These are phyloP conservation scores for Orychophragmus violaceus DNA, from an alignment of 345 rosid genomes.

Conservation along the genomic window DNA sequence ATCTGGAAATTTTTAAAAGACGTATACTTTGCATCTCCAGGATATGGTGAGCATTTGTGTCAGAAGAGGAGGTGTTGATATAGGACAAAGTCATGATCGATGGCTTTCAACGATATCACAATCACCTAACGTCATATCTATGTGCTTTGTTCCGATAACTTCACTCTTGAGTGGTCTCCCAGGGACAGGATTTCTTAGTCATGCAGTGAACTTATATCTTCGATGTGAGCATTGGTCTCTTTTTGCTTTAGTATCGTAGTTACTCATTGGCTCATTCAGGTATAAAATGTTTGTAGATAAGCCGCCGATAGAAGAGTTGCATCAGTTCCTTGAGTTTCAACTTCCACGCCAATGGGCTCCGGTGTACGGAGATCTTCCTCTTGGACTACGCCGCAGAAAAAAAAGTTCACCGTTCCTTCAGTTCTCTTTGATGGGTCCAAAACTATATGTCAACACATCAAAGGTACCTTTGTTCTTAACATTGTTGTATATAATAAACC, in stretches of 20 bases:
- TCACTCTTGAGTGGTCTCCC: constrained; percentile 69
- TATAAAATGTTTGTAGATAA: constrained; percentile 56
- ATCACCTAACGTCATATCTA: constrained; percentile 80
- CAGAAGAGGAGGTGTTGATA: constrained; percentile 75
- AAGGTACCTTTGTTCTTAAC: constrained; percentile 36
- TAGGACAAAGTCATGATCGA: constrained; percentile 61
- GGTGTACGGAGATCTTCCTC: constrained; percentile 83
- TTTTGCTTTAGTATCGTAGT: neutral
- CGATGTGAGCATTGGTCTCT: constrained; percentile 67
- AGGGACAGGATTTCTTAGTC: constrained; percentile 83
- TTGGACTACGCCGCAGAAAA: constrained; percentile 60
- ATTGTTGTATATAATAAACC: neutral
- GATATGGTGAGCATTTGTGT: constrained; percentile 42
- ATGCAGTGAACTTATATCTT: constrained; percentile 88
- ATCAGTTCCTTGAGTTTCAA: constrained; percentile 90
- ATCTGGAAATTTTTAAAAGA: neutral
- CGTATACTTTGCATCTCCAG: constrained; percentile 31
- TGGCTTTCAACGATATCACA: constrained; percentile 84
- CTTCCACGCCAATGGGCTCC: constrained; percentile 98
- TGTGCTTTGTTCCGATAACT: constrained; percentile 93
- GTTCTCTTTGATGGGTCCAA: constrained; percentile 88
- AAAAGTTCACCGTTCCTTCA: constrained; percentile 70
- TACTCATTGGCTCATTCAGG: neutral
- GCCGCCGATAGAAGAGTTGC: constrained; percentile 87
- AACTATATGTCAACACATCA: constrained; percentile 69